These are phyloP conservation scores for Calonectria hawksworthii DNA, from an alignment of 2,329 filamentous ascomycete species.

Conservation along the genomic window DNA sequence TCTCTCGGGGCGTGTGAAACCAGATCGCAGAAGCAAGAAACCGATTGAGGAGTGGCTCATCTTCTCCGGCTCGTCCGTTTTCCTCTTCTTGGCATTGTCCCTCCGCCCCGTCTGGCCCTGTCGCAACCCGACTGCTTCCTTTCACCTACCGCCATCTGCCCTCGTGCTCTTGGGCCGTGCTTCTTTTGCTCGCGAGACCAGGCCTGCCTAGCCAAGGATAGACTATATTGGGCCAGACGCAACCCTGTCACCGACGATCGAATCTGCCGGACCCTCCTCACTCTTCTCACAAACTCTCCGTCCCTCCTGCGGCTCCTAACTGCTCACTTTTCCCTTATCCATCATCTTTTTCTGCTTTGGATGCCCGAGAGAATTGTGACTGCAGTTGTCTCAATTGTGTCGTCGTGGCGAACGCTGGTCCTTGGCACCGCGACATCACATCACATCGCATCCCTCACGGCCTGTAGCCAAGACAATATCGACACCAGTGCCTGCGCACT, in stretches of 20 bases:
- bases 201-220: background rate
- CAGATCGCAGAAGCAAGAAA: slow-evolving; percentile 2
- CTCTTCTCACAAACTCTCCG: slow-evolving; percentile 6
- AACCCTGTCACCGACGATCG: slow-evolving; percentile 26
- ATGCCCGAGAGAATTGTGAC: slow-evolving; percentile 7
- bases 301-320: background rate
- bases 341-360: background rate
- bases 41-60: slow-evolving; percentile 4
- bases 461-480: background rate
- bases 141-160: slow-evolving; percentile 13
- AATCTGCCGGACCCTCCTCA: slow-evolving; percentile 1
- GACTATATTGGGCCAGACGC: slow-evolving; percentile 8
- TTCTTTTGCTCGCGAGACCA: slow-evolving; percentile 17
- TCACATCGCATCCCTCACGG: background rate
- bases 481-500: background rate
- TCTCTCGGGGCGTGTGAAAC: slow-evolving; percentile 23
- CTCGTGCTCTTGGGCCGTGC: slow-evolving; percentile 5
- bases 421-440: background rate
- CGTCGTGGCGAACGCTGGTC: background rate
- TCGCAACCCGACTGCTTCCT: background rate
- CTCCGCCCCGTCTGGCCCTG: background rate
- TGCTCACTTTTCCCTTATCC: background rate
- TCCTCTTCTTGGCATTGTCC: background rate
- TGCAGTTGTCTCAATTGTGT: slow-evolving; percentile 14
- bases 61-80: slow-evolving; percentile 1